Conservation (phyloP, 108 stramenopile species). For the Cyclostephanos invisitatus region DNA sequence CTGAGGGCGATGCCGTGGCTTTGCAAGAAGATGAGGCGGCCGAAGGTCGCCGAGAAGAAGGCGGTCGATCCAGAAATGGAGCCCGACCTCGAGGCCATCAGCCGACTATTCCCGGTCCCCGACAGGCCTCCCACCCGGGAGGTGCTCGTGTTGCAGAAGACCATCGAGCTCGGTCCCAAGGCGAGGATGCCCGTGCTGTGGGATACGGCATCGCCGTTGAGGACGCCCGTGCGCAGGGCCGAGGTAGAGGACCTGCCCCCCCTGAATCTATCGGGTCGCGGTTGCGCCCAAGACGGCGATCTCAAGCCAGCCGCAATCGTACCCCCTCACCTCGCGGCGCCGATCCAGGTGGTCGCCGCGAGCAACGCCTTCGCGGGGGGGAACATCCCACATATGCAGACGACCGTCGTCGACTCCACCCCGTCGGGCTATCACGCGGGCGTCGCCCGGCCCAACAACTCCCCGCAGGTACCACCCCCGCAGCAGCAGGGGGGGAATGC, state of each 20-base stretch:
- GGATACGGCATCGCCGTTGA: slow-evolving; percentile 7
- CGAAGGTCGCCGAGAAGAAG: slow-evolving; percentile 58
- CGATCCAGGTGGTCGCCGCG: background rate
- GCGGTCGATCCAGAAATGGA: slow-evolving; percentile 55
- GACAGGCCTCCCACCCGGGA: slow-evolving; percentile 45
- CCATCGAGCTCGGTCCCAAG: slow-evolving; percentile 64
- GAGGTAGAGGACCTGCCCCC: background rate
- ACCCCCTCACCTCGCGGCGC: background rate
- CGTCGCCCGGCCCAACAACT: too few relatives aligned
- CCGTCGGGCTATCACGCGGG: background rate
- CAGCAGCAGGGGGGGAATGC: background rate
- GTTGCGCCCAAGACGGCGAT: background rate
- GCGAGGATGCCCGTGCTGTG: slow-evolving; percentile 66
- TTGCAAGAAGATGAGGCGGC: slow-evolving; percentile 47
- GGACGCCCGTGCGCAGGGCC: background rate
- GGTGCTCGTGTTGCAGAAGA: slow-evolving; percentile 56
- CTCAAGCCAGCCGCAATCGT: slow-evolving; percentile 14
- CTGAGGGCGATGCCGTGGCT: slow-evolving; percentile 40
- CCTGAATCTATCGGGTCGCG: background rate
- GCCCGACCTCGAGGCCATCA: slow-evolving; percentile 64
- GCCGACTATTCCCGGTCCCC: slow-evolving; percentile 56
- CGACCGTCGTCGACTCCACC: background rate
- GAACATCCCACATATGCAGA: background rate
- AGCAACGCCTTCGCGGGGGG: too few relatives aligned
- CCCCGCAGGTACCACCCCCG: too few relatives aligned